A percentile compares a stretch with the other conserved stretches of the same genome.
Evolutionary conservation across 352 stramenopile species (phyloP).

Genomic region (Pythium volutum): DNA sequence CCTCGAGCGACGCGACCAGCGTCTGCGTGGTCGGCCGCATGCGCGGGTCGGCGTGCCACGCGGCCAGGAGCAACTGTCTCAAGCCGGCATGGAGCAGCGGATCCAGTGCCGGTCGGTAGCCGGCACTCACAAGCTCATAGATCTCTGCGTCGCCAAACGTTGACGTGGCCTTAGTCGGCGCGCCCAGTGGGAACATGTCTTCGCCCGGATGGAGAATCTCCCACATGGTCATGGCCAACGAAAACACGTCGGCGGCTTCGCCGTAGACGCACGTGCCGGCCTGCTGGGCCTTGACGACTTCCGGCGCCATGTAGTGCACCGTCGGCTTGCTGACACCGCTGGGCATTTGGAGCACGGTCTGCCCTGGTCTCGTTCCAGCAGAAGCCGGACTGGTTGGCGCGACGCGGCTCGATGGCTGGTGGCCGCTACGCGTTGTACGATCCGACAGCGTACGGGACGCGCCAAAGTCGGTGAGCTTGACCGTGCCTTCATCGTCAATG

Average conservation of each 20-base stretch:
- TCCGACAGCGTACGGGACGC: conserved; percentile 28
- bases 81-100: conserved; percentile 34
- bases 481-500: conserved; percentile 28
- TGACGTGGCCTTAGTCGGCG: background rate
- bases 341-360: conserved; percentile 44
- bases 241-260: conserved; percentile 47
- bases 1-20: conserved; percentile 50
- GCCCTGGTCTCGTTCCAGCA: too few relatives aligned
- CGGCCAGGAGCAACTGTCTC: conserved; percentile 49
- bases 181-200: conserved; percentile 36
- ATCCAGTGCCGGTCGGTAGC: conserved; percentile 39
- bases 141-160: conserved; percentile 29
- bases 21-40: conserved; percentile 42
- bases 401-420: background rate
- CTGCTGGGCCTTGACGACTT: conserved; percentile 39
- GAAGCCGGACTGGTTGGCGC: background rate
- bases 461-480: conserved; percentile 68
- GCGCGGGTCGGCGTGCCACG: conserved; percentile 54
- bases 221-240: conserved; percentile 50
- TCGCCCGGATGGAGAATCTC: conserved; percentile 37
- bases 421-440: background rate
- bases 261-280: conserved; percentile 28
- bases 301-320: conserved; percentile 49
- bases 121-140: conserved; percentile 36
- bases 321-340: conserved; percentile 36